Evolutionary conservation across 257 asterid species (phyloP).

Genomic region (Fraxinus americana): DNA sequence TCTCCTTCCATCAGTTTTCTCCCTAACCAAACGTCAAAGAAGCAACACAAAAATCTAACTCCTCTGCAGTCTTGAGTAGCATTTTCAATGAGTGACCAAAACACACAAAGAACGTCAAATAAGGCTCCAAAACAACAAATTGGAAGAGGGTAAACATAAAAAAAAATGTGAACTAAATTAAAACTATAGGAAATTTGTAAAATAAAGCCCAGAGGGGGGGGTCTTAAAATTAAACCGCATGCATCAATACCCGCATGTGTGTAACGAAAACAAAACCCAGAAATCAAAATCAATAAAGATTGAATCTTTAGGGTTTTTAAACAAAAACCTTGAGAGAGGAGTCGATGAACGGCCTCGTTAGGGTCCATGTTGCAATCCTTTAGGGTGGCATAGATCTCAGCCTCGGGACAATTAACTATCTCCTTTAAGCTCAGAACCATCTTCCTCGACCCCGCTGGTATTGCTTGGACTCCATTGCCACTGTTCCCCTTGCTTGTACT

Average conservation of each 20-base stretch:
- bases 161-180: background rate
- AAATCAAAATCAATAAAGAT: background rate
- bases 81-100: background rate
- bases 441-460: slow-evolving; percentile 80
- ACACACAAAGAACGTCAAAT: background rate
- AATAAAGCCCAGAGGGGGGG: background rate
- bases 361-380: slow-evolving; percentile 99
- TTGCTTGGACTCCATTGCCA: slow-evolving; percentile 48
- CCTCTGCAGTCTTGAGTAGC: background rate
- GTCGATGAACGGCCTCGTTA: slow-evolving; percentile 87
- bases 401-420: slow-evolving; percentile 79
- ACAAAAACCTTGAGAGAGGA: slow-evolving; percentile 73
- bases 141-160: background rate
- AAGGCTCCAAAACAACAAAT: background rate
- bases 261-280: background rate
- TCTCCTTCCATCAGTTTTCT: background rate
- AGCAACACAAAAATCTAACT: background rate
- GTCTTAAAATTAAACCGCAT: background rate
- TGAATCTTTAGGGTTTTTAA: slow-evolving; percentile 21
- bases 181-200: background rate
- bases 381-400: slow-evolving; percentile 95
- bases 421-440: slow-evolving; percentile 91
- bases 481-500: slow-evolving; percentile 13
- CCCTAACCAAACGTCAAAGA: background rate
- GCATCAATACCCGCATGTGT: background rate